Base-by-base conservation (phyloP, 345 rosid species). In the Eucalyptus microcorys region DNA sequence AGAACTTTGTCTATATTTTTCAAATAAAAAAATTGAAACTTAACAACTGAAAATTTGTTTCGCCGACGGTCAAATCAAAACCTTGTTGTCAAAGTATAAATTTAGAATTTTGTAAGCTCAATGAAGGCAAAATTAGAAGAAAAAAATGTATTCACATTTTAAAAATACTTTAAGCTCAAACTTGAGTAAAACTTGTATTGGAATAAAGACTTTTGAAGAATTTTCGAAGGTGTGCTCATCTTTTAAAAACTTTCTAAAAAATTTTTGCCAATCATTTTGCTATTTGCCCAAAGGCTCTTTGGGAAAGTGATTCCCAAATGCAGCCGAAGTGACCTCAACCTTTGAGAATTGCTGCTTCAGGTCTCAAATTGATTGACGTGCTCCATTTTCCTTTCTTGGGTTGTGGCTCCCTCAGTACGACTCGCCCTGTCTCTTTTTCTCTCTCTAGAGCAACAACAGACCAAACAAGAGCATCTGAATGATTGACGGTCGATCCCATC, bases 41-140 rank as follows among this genome's bases (percentile, higher is more conserved):
- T 2, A 8, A 40, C 7, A 34, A 17, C 10, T 1, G 3, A n/a
- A 14, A 0, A 59, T 59, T 27, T 59, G 8, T 26, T 10, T n/a
- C 0, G 3, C 3, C 1, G 2, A 8, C 2, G 0, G 1, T 64
- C 0, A 14, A 1, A 64, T 4, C 2, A n/a, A 15, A n/a, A 22
- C 26, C 4, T 55, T 24, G 2, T 37, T 71, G 24, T 37, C 2
- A 4, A 6, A 34, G 0, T 40, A 71, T 37, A 37, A 71, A 71
- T 9, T 5, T 34, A 7, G 13, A 17, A 17, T 71, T 34, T 71
- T 7, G 5, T 34, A 37, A 37, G 43, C 22, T 71, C 43, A 3
- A 19, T 3, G 7, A 34, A 19, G 24, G 43, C 7, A 17, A 5
- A 68, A 3, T 68, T 34, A 34, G 13, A 34, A 9, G 26, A 16